These are phyloP conservation scores for Ustilago sp. DNA, from an alignment of 1,284 basidiomycete genomes.

Conservation along the genomic window DNA sequence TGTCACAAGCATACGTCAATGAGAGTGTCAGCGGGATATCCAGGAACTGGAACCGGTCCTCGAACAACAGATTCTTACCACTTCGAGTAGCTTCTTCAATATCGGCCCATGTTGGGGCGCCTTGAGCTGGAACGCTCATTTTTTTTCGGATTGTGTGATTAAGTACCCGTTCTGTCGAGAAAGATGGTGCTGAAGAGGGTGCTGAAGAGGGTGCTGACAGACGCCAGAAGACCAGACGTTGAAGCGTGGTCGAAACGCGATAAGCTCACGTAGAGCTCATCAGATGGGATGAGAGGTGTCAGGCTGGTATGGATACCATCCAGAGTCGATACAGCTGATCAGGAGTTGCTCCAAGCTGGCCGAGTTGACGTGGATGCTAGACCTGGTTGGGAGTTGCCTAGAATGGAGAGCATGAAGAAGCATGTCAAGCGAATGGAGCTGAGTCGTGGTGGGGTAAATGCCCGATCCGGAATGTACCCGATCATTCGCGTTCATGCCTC, in stretches of 20 bases:
- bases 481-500: slow-evolving; percentile 16
- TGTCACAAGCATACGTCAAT: background rate
- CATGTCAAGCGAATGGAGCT: background rate
- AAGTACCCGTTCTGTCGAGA: background rate
- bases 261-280: slow-evolving; percentile 4
- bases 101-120: slow-evolving; percentile 45
- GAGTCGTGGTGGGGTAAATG: slow-evolving; percentile 8
- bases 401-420: background rate
- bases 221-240: background rate
- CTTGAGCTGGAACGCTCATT: slow-evolving; percentile 10
- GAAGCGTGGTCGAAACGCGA: background rate
- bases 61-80: slow-evolving; percentile 28
- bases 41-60: background rate
- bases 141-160: background rate
- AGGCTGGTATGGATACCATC: background rate
- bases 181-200: background rate
- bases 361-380: background rate
- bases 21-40: slow-evolving; percentile 7
- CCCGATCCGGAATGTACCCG: background rate
- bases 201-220: background rate
- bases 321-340: background rate
- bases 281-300: background rate
- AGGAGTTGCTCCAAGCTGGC: background rate
- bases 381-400: background rate
- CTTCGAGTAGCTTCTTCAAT: slow-evolving; percentile 50